phyloP scores from a whole-genome alignment of 1,284 basidiomycete genomes.

The Leccinum discolor region DNA sequence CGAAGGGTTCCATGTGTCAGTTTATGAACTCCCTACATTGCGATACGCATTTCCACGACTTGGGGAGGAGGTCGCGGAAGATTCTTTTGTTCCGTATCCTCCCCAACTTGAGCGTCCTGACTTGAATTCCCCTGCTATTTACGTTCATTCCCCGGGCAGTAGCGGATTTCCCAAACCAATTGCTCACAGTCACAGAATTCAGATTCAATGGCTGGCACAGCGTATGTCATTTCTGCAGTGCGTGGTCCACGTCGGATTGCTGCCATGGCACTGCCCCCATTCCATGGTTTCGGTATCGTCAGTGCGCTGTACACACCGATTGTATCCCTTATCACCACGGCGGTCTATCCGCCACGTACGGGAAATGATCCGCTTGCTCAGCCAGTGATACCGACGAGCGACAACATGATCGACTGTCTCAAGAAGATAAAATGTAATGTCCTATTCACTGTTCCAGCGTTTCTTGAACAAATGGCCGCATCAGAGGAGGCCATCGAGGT shows the following conservation, averaged over 20 bases:
- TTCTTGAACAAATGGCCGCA: neutral
- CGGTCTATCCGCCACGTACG: conserved; percentile 19
- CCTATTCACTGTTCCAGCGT: neutral
- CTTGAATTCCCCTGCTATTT: conserved; percentile 22
- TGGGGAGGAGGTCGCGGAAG: conserved; percentile 25
- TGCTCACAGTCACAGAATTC: conserved; percentile 22
- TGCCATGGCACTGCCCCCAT: conserved; percentile 27
- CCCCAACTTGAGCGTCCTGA: conserved; percentile 8
- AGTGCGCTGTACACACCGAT: conserved; percentile 19
- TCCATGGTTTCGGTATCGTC: conserved; percentile 26
- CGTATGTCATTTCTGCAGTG: neutral
- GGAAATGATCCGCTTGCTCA: conserved; percentile 5
- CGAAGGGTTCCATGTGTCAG: conserved; percentile 3
- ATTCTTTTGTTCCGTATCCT: conserved; percentile 33
- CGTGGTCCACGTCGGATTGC: conserved; percentile 17
- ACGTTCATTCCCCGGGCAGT: conserved; percentile 40
- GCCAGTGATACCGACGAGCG: conserved; percentile 21
- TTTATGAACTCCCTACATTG: conserved; percentile 33
- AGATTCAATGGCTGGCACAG: conserved; percentile 25
- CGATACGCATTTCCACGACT: conserved; percentile 33
- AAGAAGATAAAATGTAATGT: conserved; percentile 3
- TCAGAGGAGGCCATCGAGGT: neutral
- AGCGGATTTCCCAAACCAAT: conserved; percentile 39
- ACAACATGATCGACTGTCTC: conserved; percentile 15
- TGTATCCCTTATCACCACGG: conserved; percentile 5